Percentiles rank a stretch among this genome's conserved stretches.
Conservation (phyloP, 805 yeast species). For the Hanseniaspora occidentalis region DNA sequence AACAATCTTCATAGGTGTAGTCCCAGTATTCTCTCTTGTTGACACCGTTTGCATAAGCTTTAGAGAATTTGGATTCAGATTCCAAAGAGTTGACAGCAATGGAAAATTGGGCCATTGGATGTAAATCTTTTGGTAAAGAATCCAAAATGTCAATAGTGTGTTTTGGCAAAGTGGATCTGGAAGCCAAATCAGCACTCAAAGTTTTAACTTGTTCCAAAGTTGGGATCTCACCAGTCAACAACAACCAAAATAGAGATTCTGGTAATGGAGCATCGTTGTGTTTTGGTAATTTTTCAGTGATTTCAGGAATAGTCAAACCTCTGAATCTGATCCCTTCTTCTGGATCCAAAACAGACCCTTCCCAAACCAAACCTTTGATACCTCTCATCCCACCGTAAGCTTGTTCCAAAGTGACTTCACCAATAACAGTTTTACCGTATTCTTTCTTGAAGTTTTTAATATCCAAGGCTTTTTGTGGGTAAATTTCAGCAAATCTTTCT, state of each 20-base stretch:
- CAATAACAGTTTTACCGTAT: conserved; percentile 64
- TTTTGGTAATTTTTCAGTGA: conserved; percentile 63
- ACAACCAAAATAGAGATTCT: conserved; percentile 73
- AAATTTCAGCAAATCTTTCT: conserved; percentile 84
- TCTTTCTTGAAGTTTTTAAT: conserved; percentile 73
- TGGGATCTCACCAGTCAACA: conserved; percentile 76
- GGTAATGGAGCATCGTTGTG: conserved; percentile 65
- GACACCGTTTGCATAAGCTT: conserved; percentile 77
- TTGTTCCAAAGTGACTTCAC: conserved; percentile 64
- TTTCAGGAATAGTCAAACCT: conserved; percentile 72
- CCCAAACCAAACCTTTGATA: conserved; percentile 77
- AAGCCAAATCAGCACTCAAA: conserved; percentile 64
- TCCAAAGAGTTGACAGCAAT: conserved; percentile 74
- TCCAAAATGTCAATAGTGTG: conserved; percentile 65
- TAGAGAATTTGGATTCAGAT: conserved; percentile 71
- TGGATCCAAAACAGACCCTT: conserved; percentile 77
- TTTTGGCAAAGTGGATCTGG: conserved; percentile 65
- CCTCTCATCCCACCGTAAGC: conserved; percentile 92
- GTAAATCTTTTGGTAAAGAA: conserved; percentile 61
- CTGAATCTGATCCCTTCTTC: conserved; percentile 80
- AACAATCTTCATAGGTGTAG: conserved; percentile 69
- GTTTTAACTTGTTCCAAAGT: conserved; percentile 57
- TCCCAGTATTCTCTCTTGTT: conserved; percentile 77
- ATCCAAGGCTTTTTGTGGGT: conserved; percentile 87
- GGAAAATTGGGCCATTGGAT: conserved; percentile 86